phyloP scores from a whole-genome alignment of 148 eudicot species.

The Amaranthus cruentus region DNA sequence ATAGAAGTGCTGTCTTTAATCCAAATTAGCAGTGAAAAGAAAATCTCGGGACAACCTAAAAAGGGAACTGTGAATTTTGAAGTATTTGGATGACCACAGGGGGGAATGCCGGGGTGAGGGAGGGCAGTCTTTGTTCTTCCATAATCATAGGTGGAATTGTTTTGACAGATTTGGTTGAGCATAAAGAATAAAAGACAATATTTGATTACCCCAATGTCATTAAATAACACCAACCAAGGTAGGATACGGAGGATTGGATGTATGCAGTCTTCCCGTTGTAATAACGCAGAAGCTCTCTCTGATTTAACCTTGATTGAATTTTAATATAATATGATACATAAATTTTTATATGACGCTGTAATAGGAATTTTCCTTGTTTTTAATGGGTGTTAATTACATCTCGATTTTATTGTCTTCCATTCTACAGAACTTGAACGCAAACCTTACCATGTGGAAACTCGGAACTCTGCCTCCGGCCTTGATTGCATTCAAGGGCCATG shows the following conservation, averaged over 20 bases:
- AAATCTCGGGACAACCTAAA: too few relatives aligned
- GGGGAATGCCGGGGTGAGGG: too few relatives aligned
- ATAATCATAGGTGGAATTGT: background rate
- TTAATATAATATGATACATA: background rate
- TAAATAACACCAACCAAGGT: too few relatives aligned
- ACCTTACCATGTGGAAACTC: slow-evolving; percentile 93
- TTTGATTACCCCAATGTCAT: background rate
- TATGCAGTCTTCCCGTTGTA: too few relatives aligned
- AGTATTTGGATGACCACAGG: too few relatives aligned
- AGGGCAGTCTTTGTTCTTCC: too few relatives aligned
- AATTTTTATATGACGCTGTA: background rate
- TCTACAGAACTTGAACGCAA: slow-evolving; percentile 88
- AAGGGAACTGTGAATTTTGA: too few relatives aligned
- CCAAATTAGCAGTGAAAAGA: too few relatives aligned
- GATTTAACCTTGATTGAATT: background rate
- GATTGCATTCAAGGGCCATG: slow-evolving; percentile 90
- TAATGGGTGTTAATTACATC: slow-evolving; percentile 3
- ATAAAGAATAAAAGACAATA: background rate
- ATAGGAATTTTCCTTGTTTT: background rate
- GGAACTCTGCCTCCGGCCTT: slow-evolving; percentile 97
- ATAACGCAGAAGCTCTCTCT: too few relatives aligned
- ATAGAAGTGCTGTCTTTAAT: too few relatives aligned
- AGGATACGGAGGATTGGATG: too few relatives aligned
- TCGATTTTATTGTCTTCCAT: slow-evolving; percentile 8
- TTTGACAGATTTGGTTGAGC: background rate